phyloP scores from a whole-genome alignment of 1,284 basidiomycete species.

The Pterulicium gracile region DNA sequence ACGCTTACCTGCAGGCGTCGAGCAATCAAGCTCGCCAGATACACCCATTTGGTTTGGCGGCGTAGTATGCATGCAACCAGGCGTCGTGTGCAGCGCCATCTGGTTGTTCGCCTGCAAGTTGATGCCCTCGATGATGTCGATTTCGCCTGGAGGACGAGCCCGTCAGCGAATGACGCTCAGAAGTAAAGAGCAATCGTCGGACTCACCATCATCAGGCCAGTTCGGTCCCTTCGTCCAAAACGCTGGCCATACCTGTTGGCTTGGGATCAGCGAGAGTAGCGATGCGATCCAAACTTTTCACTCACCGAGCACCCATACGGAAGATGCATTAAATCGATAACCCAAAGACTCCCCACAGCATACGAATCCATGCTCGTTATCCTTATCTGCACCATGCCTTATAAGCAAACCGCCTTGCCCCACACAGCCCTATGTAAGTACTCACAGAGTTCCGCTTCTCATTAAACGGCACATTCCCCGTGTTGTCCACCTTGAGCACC shows the following conservation, averaged over 20 bases:
- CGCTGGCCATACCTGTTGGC: conserved; percentile 36
- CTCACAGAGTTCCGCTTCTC: conserved; percentile 47
- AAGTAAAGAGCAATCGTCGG: not conserved
- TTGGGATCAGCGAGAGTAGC: conserved; percentile 1
- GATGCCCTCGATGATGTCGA: conserved; percentile 43
- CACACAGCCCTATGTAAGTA: conserved; percentile 11
- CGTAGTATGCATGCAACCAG: conserved; percentile 21
- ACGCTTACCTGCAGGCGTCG: conserved; percentile 30
- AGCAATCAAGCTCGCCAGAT: conserved; percentile 29
- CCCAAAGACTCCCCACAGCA: conserved; percentile 42
- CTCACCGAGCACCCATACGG: conserved; percentile 44
- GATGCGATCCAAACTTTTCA: conserved; percentile 2
- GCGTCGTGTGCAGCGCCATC: conserved; percentile 34
- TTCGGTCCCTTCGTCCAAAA: conserved; percentile 44
- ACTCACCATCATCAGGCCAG: conserved; percentile 29
- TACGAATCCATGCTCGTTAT: conserved; percentile 39
- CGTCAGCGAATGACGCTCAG: not conserved
- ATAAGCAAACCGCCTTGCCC: not conserved
- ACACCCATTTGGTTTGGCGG: conserved; percentile 25
- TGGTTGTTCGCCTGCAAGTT: conserved; percentile 34
- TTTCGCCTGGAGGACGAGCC: conserved; percentile 25
- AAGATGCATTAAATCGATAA: conserved; percentile 50
- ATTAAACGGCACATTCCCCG: conserved; percentile 36
- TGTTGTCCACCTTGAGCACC: conserved; percentile 53
- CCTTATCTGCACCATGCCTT: conserved; percentile 26